Evolutionary conservation across 495 filamentous ascomycete genomes (phyloP), one percentile per base, ranked within the genome.

Genomic region (Clohesyomyces aquaticus): DNA sequence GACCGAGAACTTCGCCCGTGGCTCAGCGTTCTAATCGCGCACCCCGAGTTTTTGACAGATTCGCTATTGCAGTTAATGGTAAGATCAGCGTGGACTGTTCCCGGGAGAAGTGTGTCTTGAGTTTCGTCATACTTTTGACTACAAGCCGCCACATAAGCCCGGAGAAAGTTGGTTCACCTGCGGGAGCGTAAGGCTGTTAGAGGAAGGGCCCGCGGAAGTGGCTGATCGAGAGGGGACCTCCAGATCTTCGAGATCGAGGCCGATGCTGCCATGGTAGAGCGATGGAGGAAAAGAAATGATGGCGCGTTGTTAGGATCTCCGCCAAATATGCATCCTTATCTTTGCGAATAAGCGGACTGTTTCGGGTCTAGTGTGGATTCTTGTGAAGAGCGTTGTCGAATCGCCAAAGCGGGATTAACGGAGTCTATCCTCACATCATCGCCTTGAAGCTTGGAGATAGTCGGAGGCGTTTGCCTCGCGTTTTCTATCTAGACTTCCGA

Each of bases 81-180:
- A 6, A 55, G 8, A 19, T 23, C 25, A 18, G 32, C 27, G 18
- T 52, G 38, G 26, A 27, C 2, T 6, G 2, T 19, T 47, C 25
- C 1, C 38, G 41, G 25, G 19, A 41, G 23, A 28, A 18, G 19
- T 45, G n/a, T 41, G 21, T 52, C 62, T 46, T 55, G 35, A 32
- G 53, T 28, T 67, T 63, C 65, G 65, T 67, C 65, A 67, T 63
- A 50, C 25, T 55, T 47, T 41, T 67, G 49, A 67, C 64, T 55
- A 58, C 51, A 32, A 11, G 49, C 62, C 57, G 46, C 46, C 22
- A 63, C 53, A 14, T 1, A 52, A 29, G 50, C n/a, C 54, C 65
- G 65, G 65, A 67, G 65, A 67, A 63, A 55, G 55, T 18, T 52
- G 64, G 43, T 45, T 35, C 26, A 45, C 6, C 16, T 18, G 52